Conservation (phyloP, 208 protist species). For the Leptomonas pyrrhocoris region DNA sequence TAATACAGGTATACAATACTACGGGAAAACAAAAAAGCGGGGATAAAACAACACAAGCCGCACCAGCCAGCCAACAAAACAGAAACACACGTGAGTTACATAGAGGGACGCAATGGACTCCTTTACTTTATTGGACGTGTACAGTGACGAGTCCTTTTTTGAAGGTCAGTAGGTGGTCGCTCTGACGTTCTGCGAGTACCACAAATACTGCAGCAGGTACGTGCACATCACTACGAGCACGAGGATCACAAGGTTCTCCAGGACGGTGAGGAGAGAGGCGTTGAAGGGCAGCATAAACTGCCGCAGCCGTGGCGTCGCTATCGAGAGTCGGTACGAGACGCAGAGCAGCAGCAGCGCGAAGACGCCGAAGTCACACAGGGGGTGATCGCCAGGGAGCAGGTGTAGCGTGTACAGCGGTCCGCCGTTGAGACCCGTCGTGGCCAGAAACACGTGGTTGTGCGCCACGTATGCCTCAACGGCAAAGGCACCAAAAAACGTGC, state of each 20-base stretch:
- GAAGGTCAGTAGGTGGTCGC: not conserved
- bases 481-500: conserved; percentile 66
- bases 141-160: too few relatives aligned
- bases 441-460: conserved; percentile 76
- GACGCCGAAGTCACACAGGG: conserved; percentile 43
- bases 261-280: conserved; percentile 8
- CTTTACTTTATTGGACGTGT: too few relatives aligned
- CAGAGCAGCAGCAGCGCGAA: conserved; percentile 27
- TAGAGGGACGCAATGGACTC: too few relatives aligned
- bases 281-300: conserved; percentile 33
- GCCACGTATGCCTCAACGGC: conserved; percentile 90
- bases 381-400: conserved; percentile 37
- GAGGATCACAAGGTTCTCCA: conserved; percentile 28
- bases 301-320: conserved; percentile 17
- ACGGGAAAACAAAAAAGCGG: not conserved
- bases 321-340: conserved; percentile 39
- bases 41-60: too few relatives aligned
- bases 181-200: not conserved
- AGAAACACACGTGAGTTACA: too few relatives aligned
- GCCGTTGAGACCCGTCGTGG: conserved; percentile 45
- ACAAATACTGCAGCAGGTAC: conserved; percentile 8
- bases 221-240: conserved; percentile 3
- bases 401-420: conserved; percentile 35
- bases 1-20: too few relatives aligned
- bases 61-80: not conserved